phyloP scores from a whole-genome alignment of 345 rosid genomes.

The Fremontodendron californicum region DNA sequence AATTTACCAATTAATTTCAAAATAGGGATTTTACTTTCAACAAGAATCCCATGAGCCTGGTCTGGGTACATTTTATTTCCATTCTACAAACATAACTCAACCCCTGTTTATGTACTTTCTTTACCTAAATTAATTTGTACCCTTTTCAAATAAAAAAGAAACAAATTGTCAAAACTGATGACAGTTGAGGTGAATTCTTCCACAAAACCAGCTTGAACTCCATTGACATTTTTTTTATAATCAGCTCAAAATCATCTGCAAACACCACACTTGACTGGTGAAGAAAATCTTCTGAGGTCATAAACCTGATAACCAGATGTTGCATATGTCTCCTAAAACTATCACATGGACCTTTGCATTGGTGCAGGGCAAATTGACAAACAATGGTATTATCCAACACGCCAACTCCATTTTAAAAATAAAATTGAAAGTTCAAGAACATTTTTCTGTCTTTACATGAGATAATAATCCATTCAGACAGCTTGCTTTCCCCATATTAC shows the following conservation, averaged over 20 bases:
- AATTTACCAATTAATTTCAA: neutral
- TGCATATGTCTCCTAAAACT: neutral
- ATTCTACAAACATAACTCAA: conserved; percentile 12
- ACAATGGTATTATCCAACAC: neutral
- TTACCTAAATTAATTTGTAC: neutral
- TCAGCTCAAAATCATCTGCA: no score
- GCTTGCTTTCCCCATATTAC: neutral
- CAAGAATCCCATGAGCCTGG: neutral
- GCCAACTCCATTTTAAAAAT: neutral
- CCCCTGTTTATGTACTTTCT: neutral
- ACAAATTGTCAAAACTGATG: no score
- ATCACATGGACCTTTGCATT: neutral
- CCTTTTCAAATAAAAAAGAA: no score
- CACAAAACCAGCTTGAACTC: no score
- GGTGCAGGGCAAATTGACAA: no score
- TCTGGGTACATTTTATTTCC: neutral
- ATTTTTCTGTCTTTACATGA: neutral
- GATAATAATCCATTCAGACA: neutral
- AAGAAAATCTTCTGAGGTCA: no score
- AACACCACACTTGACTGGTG: no score
- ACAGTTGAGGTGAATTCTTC: no score
- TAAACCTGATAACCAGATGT: neutral
- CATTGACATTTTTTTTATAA: no score
- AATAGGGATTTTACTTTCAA: neutral
- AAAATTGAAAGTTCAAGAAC: neutral